Conservation (phyloP, 2,329 filamentous ascomycete genomes). For the Lecanosticta acicola region DNA sequence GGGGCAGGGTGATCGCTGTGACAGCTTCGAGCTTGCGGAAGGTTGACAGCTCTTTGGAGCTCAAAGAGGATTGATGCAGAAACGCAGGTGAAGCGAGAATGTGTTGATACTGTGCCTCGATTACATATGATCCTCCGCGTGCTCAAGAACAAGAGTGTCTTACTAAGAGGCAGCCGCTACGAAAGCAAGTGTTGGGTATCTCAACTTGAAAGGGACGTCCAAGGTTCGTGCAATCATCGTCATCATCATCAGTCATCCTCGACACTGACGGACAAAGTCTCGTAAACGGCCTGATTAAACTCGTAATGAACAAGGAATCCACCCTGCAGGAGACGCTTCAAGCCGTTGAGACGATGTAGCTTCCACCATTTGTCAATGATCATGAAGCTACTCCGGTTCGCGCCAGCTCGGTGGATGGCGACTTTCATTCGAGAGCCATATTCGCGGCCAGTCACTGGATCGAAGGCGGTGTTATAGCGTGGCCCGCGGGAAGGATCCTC, state of each 20-base stretch:
- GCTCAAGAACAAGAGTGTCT: neutral
- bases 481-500: conserved; percentile 63
- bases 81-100: too few relatives aligned
- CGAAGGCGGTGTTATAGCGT: conserved; percentile 59
- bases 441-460: conserved; percentile 50
- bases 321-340: conserved; percentile 56
- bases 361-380: conserved; percentile 71
- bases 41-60: too few relatives aligned
- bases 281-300: conserved; percentile 55
- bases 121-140: neutral
- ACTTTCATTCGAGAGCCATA: conserved; percentile 60
- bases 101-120: neutral
- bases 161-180: neutral
- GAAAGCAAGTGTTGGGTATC: neutral
- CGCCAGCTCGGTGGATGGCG: conserved; percentile 52
- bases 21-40: neutral
- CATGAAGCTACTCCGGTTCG: conserved; percentile 48
- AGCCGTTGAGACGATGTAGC: conserved; percentile 55
- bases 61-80: too few relatives aligned
- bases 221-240: neutral
- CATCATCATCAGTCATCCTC: conserved; percentile 21
- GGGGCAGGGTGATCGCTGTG: neutral
- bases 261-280: conserved; percentile 47
- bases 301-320: conserved; percentile 61
- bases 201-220: neutral